These are phyloP conservation scores for Entomortierella lignicola DNA, from an alignment of 192 early-diverging fungal genomes.

Conservation along the genomic window DNA sequence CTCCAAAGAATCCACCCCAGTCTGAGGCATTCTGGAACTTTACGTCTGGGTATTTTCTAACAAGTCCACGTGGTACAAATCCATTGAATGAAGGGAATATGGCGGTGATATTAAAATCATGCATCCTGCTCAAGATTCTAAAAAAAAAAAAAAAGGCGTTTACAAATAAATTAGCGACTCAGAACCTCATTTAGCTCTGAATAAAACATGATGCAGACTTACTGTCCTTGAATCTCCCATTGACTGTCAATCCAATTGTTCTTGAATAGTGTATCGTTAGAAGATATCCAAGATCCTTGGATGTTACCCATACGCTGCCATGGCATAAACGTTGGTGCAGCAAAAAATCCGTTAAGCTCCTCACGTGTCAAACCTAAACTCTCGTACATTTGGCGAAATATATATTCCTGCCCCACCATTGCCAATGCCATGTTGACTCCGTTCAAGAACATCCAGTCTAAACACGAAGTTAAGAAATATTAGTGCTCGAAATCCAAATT, in stretches of 20 bases:
- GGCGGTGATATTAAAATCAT: constrained; percentile 41
- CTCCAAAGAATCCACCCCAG: constrained; percentile 14
- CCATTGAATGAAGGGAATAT: constrained; percentile 50
- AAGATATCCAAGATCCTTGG: constrained; percentile 30
- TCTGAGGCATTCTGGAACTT: constrained; percentile 26
- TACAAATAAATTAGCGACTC: too few relatives aligned
- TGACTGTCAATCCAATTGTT: constrained; percentile 51
- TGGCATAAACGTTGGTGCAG: constrained; percentile 43
- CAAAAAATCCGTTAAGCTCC: constrained; percentile 25
- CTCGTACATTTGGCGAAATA: constrained; percentile 43
- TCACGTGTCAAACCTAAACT: constrained; percentile 15
- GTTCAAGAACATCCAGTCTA: constrained; percentile 54
- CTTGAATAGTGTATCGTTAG: constrained; percentile 26
- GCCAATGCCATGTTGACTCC: constrained; percentile 47
- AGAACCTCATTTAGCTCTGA: too few relatives aligned
- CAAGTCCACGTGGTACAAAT: constrained; percentile 28
- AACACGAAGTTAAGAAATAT: neutral
- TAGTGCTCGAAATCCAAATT: neutral
- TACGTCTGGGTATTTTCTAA: constrained; percentile 8
- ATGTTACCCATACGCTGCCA: constrained; percentile 54
- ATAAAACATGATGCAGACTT: neutral
- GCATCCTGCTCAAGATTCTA: constrained; percentile 43
- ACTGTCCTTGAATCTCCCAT: constrained; percentile 45
- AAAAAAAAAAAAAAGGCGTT: neutral
- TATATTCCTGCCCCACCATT: constrained; percentile 49